Conservation (phyloP, 768 basidiomycete species). For the Trametes maxima region DNA sequence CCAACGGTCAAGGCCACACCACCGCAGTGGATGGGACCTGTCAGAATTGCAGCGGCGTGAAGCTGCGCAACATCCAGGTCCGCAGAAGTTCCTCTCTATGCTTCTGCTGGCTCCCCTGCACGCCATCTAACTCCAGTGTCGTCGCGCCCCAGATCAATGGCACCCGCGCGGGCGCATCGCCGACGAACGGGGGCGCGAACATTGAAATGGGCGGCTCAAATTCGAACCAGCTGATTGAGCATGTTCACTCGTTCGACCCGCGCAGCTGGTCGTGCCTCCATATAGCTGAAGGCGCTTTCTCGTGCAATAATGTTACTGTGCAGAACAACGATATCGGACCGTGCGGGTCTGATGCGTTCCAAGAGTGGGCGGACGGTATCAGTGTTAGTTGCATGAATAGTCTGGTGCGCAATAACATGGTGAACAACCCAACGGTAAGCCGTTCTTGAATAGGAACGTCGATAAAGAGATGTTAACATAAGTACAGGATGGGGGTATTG, state of each 20-base stretch:
- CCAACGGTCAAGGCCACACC: slow-evolving; percentile 66
- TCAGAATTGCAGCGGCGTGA: slow-evolving; percentile 56
- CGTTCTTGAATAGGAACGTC: not conserved
- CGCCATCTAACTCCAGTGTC: not conserved
- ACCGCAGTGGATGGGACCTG: slow-evolving; percentile 75
- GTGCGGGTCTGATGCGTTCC: slow-evolving; percentile 63
- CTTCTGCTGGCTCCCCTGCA: not conserved
- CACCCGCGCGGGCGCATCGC: slow-evolving; percentile 54
- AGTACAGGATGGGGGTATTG: slow-evolving; percentile 70
- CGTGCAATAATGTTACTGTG: slow-evolving; percentile 63
- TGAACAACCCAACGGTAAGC: slow-evolving; percentile 61
- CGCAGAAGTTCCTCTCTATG: slow-evolving; percentile 7
- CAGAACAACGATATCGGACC: slow-evolving; percentile 87
- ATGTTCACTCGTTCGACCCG: slow-evolving; percentile 74
- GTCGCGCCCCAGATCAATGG: slow-evolving; percentile 63
- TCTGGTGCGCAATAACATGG: slow-evolving; percentile 65
- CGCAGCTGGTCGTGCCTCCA: slow-evolving; percentile 86
- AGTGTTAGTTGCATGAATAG: slow-evolving; percentile 69
- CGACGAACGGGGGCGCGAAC: slow-evolving; percentile 67
- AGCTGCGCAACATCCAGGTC: slow-evolving; percentile 74
- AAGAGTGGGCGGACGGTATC: slow-evolving; percentile 84
- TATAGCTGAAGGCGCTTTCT: slow-evolving; percentile 65
- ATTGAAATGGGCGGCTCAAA: slow-evolving; percentile 86
- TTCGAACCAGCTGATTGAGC: slow-evolving; percentile 72
- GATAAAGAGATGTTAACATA: not conserved